Conservation (phyloP, 2,329 filamentous ascomycete genomes). For the Penicillium vulpinum region DNA sequence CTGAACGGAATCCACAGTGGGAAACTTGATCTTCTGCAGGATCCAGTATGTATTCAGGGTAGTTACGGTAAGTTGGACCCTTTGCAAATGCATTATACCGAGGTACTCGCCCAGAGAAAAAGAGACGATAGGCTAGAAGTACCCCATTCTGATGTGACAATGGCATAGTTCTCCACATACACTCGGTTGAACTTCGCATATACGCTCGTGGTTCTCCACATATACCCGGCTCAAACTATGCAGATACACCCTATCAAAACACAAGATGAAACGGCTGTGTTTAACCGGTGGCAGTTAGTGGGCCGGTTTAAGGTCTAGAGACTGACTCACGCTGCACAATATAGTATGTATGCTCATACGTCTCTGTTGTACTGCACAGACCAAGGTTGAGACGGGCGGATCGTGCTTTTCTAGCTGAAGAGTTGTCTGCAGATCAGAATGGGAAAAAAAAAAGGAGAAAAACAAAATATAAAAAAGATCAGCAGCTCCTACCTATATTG, state of each 20-base stretch:
- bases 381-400: background rate
- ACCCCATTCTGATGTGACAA: background rate
- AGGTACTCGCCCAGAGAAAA: background rate
- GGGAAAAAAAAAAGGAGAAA: too few species aligned
- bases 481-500: background rate
- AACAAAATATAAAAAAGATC: background rate
- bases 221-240: background rate
- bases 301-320: background rate
- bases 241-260: background rate
- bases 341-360: background rate
- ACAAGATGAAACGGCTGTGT: background rate
- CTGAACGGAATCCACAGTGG: background rate
- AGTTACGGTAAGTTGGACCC: too few species aligned
- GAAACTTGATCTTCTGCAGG: background rate
- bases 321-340: background rate
- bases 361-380: conserved; percentile 4
- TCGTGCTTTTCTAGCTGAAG: background rate
- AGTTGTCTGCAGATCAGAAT: background rate
- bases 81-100: background rate
- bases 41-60: background rate
- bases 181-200: background rate
- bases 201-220: conserved; percentile 2
- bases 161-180: background rate
- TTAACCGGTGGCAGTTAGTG: background rate
- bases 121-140: background rate